Evolutionary conservation across 352 stramenopile species (phyloP), one percentile per base, ranked within the genome.

Genomic region (Phytophthora sojae): DNA sequence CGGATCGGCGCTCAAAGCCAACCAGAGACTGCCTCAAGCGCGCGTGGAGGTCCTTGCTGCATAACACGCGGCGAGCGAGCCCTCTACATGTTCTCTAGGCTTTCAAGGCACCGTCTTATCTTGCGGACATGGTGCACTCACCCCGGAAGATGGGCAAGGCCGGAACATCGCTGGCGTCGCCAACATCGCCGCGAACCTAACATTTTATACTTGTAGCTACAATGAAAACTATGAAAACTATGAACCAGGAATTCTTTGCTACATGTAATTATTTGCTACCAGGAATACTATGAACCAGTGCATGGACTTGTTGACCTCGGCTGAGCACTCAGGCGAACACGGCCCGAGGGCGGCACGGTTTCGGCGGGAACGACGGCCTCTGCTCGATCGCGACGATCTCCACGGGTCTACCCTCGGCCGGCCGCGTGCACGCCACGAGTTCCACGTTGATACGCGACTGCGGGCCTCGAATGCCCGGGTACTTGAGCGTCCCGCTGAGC

Each of bases 371-470:
- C n/a, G 45, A 23, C n/a, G 11, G 5, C 19, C 21, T 52, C 45
- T 52, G 19, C 45, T 52, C 45, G 8, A 52, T 17, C n/a, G 45
- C 32, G 23, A 62, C n/a, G 52, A 69, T 17, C 29, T 61, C 26
- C 0, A 69, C 53, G 15, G 61, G 52, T 19, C 42, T 45, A 1
- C 61, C 61, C 32, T 69, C 61, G 1, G 61, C 39, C 29, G 52
- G 61, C 21, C 61, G 61, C 12, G 61, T 62, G 44, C 61, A 69
- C 11, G 39, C 2, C 17, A 62, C 61, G 6, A 69, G 17, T 29
- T 69, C 42, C 39, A 62, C 61, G 44, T 69, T 69, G 42, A 61
- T 15, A 1, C 61, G 29, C 29, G 61, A 69, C 30, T 56, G 51
- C 9, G 61, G 61, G 0, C 61, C 61, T 21, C 52, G 52, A 3